phyloP scores from a whole-genome alignment of 306 rosid genomes.

The Vicia villosa region DNA sequence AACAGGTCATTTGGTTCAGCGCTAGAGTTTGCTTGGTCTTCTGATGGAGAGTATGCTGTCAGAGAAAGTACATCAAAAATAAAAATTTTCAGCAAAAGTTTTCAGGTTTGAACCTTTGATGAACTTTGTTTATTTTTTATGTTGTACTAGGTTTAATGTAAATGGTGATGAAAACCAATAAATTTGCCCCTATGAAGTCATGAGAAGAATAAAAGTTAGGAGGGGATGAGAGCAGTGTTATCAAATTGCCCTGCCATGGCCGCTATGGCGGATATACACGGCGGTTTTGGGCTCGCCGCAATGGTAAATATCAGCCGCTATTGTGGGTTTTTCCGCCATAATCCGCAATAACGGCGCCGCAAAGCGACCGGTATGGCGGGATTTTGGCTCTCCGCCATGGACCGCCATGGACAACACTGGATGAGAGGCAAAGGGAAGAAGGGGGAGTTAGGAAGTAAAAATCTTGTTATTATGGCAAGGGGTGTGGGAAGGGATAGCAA shows the following conservation, averaged over 20 bases:
- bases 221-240: too few relatives aligned
- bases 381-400: too few relatives aligned
- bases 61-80: constrained; percentile 96
- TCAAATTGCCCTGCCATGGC: too few relatives aligned
- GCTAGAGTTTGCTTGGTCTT: constrained; percentile 87
- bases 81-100: constrained; percentile 83
- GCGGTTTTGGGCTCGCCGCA: too few relatives aligned
- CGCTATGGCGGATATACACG: too few relatives aligned
- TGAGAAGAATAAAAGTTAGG: neutral
- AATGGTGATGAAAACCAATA: constrained; percentile 17
- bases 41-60: constrained; percentile 95
- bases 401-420: too few relatives aligned
- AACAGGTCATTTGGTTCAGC: constrained; percentile 96
- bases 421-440: neutral
- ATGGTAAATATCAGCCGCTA: too few relatives aligned
- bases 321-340: too few relatives aligned
- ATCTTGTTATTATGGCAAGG: constrained; percentile 15
- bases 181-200: neutral
- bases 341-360: too few relatives aligned
- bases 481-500: constrained; percentile 1
- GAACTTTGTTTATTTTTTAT: constrained; percentile 7
- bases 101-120: constrained; percentile 66
- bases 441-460: constrained; percentile 12
- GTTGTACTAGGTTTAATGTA: constrained; percentile 16
- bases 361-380: too few relatives aligned